These are phyloP conservation scores for Marvania coccoides DNA, from an alignment of 139 green algal species.

Conservation along the genomic window DNA sequence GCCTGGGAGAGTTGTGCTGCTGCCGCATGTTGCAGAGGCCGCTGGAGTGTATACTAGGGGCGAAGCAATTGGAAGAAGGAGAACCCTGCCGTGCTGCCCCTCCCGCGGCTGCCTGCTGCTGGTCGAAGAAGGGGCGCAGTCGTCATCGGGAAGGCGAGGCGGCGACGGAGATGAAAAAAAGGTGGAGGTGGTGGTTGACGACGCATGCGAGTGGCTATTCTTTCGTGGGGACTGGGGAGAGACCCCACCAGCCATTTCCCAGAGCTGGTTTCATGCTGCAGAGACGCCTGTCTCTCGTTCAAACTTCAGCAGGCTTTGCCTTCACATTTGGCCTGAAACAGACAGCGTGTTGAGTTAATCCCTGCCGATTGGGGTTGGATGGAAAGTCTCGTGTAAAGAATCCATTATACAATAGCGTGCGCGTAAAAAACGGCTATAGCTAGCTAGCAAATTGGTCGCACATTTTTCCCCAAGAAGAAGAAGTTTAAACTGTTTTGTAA, in stretches of 20 bases:
- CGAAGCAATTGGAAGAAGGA: not conserved
- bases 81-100: not conserved
- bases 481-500: too few relatives aligned
- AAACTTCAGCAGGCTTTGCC: slow-evolving; percentile 8
- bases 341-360: not conserved
- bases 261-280: slow-evolving; percentile 8
- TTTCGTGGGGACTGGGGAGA: slow-evolving; percentile 16
- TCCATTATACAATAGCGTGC: not conserved
- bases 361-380: too few relatives aligned
- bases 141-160: not conserved
- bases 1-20: slow-evolving; percentile 4
- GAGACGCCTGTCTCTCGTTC: slow-evolving; percentile 10
- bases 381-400: not conserved
- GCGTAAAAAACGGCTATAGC: too few relatives aligned
- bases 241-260: not conserved
- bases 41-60: not conserved
- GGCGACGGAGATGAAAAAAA: not conserved
- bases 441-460: too few relatives aligned
- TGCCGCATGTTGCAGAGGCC: slow-evolving; percentile 2
- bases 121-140: not conserved
- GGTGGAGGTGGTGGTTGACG: not conserved
- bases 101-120: not conserved
- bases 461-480: too few relatives aligned
- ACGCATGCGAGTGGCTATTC: slow-evolving; percentile 6
- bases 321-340: slow-evolving; percentile 14